Percentiles rank a stretch among this genome's conserved stretches.
Conservation (phyloP, 805 yeast species). For the Kodamaea leandrae region DNA sequence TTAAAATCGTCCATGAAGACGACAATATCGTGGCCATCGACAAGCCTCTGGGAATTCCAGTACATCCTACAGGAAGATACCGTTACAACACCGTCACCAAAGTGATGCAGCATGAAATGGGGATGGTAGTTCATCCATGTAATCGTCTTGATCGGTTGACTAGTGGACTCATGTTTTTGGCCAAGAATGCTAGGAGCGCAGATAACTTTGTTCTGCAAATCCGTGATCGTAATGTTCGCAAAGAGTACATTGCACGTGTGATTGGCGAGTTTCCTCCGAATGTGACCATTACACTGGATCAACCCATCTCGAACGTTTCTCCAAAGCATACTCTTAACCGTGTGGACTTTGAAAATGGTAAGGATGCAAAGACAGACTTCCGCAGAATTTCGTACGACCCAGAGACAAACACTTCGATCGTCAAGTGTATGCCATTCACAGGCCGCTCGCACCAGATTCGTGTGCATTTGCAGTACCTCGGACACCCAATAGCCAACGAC, state of each 20-base stretch:
- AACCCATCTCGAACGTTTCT: slow-evolving; percentile 66
- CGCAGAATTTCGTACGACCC: slow-evolving; percentile 62
- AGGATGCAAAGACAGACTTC: slow-evolving; percentile 74
- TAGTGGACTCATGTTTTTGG: slow-evolving; percentile 90
- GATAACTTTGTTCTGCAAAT: slow-evolving; percentile 70
- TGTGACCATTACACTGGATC: slow-evolving; percentile 53
- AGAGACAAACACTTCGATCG: slow-evolving; percentile 58
- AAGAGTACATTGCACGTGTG: slow-evolving; percentile 86
- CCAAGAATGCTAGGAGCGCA: slow-evolving; percentile 77
- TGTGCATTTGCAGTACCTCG: slow-evolving; percentile 87
- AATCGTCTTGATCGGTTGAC: slow-evolving; percentile 88
- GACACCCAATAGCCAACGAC: slow-evolving; percentile 52
- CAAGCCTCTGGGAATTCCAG: slow-evolving; percentile 93
- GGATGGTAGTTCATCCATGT: slow-evolving; percentile 68
- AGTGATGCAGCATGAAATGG: slow-evolving; percentile 68
- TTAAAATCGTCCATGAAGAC: slow-evolving; percentile 69
- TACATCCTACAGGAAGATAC: slow-evolving; percentile 90
- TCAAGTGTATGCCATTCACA: slow-evolving; percentile 80
- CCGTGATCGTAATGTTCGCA: slow-evolving; percentile 68
- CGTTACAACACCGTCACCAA: slow-evolving; percentile 74
- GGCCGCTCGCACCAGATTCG: slow-evolving; percentile 96
- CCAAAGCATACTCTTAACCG: slow-evolving; percentile 72
- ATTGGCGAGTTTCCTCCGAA: slow-evolving; percentile 74
- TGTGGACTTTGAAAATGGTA: slow-evolving; percentile 49
- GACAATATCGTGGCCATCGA: slow-evolving; percentile 79